These are phyloP conservation scores for Hypoxylon perforatum DNA, from an alignment of 495 filamentous ascomycete species.

Conservation along the genomic window DNA sequence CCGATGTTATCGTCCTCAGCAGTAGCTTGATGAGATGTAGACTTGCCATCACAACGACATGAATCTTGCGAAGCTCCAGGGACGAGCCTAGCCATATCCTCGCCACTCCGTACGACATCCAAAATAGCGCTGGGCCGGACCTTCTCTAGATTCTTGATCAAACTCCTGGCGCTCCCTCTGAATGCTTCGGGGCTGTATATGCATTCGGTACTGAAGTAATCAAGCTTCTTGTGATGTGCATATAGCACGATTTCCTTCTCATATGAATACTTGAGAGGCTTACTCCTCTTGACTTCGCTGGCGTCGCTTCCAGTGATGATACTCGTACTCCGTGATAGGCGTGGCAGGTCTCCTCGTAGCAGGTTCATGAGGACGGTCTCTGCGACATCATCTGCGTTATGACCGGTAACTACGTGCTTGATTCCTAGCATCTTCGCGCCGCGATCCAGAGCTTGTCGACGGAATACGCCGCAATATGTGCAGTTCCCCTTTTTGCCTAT, in stretches of 20 bases:
- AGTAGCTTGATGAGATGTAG: slow-evolving; percentile 37
- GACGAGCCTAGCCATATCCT: slow-evolving; percentile 93
- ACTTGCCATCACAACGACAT: slow-evolving; percentile 52
- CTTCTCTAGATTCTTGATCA: slow-evolving; percentile 95
- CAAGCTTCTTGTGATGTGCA: slow-evolving; percentile 92
- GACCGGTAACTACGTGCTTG: slow-evolving; percentile 94
- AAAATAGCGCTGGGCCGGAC: slow-evolving; percentile 93
- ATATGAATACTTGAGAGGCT: slow-evolving; percentile 97
- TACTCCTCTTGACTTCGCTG: slow-evolving; percentile 87
- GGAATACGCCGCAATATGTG: slow-evolving; percentile 97
- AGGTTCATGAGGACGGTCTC: slow-evolving; percentile 99
- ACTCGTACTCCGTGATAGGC: slow-evolving; percentile 88
- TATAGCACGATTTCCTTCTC: slow-evolving; percentile 99
- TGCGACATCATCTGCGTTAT: slow-evolving; percentile 98
- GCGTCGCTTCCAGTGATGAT: slow-evolving; percentile 83
- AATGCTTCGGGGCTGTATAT: slow-evolving; percentile 99
- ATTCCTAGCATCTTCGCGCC: slow-evolving; percentile 90
- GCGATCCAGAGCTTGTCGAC: slow-evolving; percentile 92
- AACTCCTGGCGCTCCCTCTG: slow-evolving; percentile 84
- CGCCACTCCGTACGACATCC: slow-evolving; percentile 92
- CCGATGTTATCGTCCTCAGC: slow-evolving; percentile 71
- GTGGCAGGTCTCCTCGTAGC: slow-evolving; percentile 86
- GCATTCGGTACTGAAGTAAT: slow-evolving; percentile 98
- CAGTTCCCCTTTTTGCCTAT: slow-evolving; percentile 99
- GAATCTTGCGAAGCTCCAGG: slow-evolving; percentile 62